Conservation (phyloP, 805 yeast species). For the Saccharomyces paradoxus region DNA sequence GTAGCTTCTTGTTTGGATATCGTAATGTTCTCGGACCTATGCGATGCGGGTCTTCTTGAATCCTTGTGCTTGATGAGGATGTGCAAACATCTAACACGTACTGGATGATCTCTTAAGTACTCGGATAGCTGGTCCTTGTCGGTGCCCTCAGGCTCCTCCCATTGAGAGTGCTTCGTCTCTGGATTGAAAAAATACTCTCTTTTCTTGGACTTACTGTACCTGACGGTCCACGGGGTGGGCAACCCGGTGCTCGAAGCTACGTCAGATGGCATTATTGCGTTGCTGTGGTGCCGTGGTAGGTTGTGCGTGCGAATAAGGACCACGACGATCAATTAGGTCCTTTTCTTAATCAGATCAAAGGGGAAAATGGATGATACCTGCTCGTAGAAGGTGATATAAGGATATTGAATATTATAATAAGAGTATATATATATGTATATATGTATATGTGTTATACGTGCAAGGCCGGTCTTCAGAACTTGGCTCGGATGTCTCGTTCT, state of each 20-base stretch:
- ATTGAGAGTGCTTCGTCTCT: constrained; percentile 61
- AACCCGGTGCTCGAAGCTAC: constrained; percentile 49
- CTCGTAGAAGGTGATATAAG: neutral
- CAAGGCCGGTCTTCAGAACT: constrained; percentile 6
- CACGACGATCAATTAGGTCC: neutral
- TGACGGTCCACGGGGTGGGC: constrained; percentile 78
- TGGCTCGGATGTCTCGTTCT: constrained; percentile 14
- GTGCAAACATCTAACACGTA: constrained; percentile 73
- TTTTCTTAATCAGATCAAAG: neutral
- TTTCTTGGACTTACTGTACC: constrained; percentile 68
- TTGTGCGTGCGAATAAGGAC: neutral
- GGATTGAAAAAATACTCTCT: constrained; percentile 78
- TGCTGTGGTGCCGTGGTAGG: neutral
- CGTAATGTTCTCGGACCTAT: constrained; percentile 74
- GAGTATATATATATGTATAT: neutral
- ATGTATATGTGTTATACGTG: neutral
- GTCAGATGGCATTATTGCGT: neutral
- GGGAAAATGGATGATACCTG: neutral
- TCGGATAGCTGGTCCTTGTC: constrained; percentile 49
- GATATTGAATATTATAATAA: neutral
- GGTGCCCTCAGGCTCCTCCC: constrained; percentile 89
- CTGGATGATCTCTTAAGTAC: constrained; percentile 51
- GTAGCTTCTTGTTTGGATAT: constrained; percentile 78
- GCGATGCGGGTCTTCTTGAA: constrained; percentile 84
- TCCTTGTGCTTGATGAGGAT: constrained; percentile 74